Base-by-base conservation (phyloP, 805 yeast genomes). In the Starmerella tilneyi region DNA sequence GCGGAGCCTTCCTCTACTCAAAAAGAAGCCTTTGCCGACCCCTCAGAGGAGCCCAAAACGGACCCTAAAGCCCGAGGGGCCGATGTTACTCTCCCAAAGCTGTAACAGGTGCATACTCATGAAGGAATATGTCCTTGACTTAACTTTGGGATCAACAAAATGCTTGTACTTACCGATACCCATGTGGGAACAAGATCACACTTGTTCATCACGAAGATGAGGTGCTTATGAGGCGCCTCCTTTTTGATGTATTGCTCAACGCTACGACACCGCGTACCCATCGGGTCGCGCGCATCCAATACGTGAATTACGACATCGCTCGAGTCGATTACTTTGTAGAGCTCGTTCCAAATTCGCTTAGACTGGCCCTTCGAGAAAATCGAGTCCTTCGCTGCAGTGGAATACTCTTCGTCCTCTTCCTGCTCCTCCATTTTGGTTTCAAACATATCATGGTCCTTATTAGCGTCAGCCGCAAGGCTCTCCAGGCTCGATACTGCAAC, bases 111-210 rank as follows among this genome's bases (percentile, higher is more conserved):
- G 70, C 67, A 70, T 68, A 50, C 69, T 71, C 74, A 75, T 73
- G 69, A 64, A 63, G 57, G 45, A 46, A 43, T 51, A 39, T 53
- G 52, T 54, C 59, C 70, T 64, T 66, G 70, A 66, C 70, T 61
- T 63, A 78, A 74, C 89, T 78, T 82, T 84, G 96, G 95, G 63
- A 41, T 41, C 20, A 15, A 28, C 23, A 13, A 32, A 46, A 61
- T 65, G 17, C 37, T 20, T 12, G 41, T 55, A 86, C 97, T 75
- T 85, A 88, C 97, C 59, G 97, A 96, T 60, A 85, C 96, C 96
- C 97, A 89, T 38, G 96, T 89, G 53, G 98, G 98, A 43, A 89
- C 96, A 60, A 89, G 77, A 72, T 89, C 98, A 75, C 96, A 88
- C 73, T 89, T 89, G 75, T 89, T 89, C 67, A 89, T 70, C 46